Conservation (phyloP, 106 monocot species). For the Amphibolis antarctica region DNA sequence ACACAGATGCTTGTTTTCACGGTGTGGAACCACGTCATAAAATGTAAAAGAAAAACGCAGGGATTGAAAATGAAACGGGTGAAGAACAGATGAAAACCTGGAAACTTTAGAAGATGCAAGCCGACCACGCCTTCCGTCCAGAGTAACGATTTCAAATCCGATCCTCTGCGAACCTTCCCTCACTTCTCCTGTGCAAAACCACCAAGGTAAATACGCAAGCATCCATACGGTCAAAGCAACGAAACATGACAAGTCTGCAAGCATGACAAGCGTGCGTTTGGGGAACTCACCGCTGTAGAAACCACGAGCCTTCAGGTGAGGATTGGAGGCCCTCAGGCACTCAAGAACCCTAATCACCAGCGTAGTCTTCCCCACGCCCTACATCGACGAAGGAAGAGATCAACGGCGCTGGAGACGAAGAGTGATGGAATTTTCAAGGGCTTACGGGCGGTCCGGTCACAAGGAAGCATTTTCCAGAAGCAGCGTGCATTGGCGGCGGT, state of each 20-base stretch:
- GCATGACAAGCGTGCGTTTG: no score
- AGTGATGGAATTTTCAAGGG: not conserved
- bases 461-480: slow-evolving; percentile 51
- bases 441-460: slow-evolving; percentile 82
- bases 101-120: slow-evolving; percentile 51
- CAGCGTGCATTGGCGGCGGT: not conserved
- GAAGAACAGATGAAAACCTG: slow-evolving; percentile 19
- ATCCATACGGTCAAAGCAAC: not conserved
- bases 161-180: slow-evolving; percentile 62
- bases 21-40: no score
- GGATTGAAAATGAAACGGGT: not conserved
- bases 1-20: no score
- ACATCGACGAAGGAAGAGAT: not conserved
- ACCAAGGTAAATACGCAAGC: not conserved
- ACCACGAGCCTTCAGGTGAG: slow-evolving; percentile 48
- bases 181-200: slow-evolving; percentile 39
- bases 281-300: slow-evolving; percentile 61
- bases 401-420: not conserved
- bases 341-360: slow-evolving; percentile 76
- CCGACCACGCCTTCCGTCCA: slow-evolving; percentile 47
- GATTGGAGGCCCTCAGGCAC: slow-evolving; percentile 42
- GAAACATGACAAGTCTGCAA: no score
- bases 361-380: slow-evolving; percentile 93
- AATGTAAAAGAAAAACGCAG: not conserved
- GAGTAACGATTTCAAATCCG: slow-evolving; percentile 66